Base-by-base conservation (phyloP, 192 early-diverging fungal species). In the Coemansia sp. region DNA sequence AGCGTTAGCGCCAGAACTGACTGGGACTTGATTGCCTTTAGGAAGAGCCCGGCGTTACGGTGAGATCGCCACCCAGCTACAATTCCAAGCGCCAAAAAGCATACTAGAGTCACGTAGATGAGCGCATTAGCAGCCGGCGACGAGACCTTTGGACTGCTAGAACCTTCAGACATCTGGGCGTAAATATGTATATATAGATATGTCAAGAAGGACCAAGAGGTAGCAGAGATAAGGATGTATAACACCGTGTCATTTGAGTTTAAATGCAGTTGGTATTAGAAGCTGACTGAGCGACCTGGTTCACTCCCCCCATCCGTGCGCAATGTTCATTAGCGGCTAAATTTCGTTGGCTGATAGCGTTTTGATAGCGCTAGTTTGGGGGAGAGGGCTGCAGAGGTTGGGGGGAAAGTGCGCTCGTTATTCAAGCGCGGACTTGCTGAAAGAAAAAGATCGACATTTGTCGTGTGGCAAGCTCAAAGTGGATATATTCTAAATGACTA, bases 11-110 rank as follows among this genome's bases (percentile, higher is more conserved):
- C 62, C 43, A 83, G 39, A 46, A 85, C 83, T 13, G 67, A 67
- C 74, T 90, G 89, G 20, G 84, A 84, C 50, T 66, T 74, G 46
- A 85, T 69, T 22, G 89, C 80, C 62, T 84, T 85, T n/a, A 90
- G 74, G 60, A 89, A 89, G 31, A 81, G 74, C 0, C 79, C 77
- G 9, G 86, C 75, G 58, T 70, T 85, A 43, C 84, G 80, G 36
- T 81, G 78, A 31, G 80, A 73, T 15, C 77, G 79, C 69, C 80
- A 77, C 24, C 87, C 89, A 34, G 83, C 85, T 9, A 75, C 79
- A 41, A 89, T 39, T 12, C 89, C 89, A 41, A 90, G 66, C 5
- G 33, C 64, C n/a, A 89, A 62, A 50, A 90, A 89, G 27, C 73
- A 49, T 11, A 76, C 77, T 5, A 90, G 70, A 11, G 83, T 86